Evolutionary conservation across 768 basidiomycete species (phyloP).

Genomic region (Pholiota molesta): DNA sequence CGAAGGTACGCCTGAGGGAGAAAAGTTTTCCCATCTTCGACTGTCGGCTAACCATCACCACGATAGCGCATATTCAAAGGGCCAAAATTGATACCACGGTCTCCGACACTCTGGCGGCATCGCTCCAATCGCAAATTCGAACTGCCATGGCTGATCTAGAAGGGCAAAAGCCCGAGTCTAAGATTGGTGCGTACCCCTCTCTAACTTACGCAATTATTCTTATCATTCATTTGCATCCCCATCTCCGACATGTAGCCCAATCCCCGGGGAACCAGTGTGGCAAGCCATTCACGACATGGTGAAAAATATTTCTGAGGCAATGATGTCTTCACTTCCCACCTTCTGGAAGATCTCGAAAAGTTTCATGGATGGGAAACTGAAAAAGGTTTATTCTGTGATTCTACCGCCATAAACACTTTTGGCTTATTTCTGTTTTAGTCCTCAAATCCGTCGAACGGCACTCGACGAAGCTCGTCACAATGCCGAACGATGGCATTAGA

Average conservation of each 20-base stretch:
- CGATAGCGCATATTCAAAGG: slow-evolving; percentile 51
- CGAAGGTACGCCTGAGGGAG: slow-evolving; percentile 44
- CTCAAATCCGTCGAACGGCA: slow-evolving; percentile 39
- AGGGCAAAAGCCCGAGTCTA: slow-evolving; percentile 60
- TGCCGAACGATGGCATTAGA: slow-evolving; percentile 88
- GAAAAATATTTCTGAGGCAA: slow-evolving; percentile 84
- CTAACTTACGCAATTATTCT: slow-evolving; percentile 1
- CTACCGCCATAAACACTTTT: slow-evolving; percentile 7
- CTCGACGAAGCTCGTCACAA: slow-evolving; percentile 81
- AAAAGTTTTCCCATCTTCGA: slow-evolving; percentile 9
- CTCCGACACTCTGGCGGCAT: slow-evolving; percentile 41
- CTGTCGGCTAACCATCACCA: slow-evolving; percentile 15
- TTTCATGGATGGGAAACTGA: slow-evolving; percentile 93
- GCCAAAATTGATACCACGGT: slow-evolving; percentile 34
- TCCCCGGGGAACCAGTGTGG: slow-evolving; percentile 81
- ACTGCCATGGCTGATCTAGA: slow-evolving; percentile 62
- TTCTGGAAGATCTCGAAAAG: slow-evolving; percentile 93
- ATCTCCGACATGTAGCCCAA: slow-evolving; percentile 49
- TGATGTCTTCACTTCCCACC: slow-evolving; percentile 83
- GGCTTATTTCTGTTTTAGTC: slow-evolving; percentile 23
- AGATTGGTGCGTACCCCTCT: slow-evolving; percentile 51
- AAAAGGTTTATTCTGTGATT: slow-evolving; percentile 57
- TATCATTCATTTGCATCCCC: slow-evolving; percentile 6
- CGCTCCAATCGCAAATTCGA: slow-evolving; percentile 61
- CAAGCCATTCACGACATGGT: slow-evolving; percentile 75